Percentiles rank a stretch among this genome's conserved stretches.
phyloP scores from a whole-genome alignment of 768 basidiomycete genomes.

The Lentinula boryana region DNA sequence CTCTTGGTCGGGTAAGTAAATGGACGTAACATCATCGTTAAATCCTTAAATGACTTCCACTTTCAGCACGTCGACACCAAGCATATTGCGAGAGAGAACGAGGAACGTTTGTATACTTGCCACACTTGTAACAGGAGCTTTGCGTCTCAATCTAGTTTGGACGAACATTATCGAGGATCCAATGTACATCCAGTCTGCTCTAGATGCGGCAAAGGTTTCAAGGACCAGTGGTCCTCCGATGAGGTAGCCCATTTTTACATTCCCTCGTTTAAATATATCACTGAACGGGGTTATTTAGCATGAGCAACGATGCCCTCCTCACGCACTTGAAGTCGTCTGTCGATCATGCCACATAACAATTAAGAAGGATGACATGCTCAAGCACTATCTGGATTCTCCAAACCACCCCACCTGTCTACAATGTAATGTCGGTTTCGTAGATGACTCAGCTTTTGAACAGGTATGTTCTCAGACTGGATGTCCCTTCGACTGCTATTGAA shows the following conservation, averaged over 20 bases:
- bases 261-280: not conserved
- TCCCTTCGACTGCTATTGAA: not conserved
- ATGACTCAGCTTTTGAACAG: not conserved
- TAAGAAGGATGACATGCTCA: not conserved
- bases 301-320: not conserved
- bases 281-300: not conserved
- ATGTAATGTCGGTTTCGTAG: not conserved
- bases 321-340: not conserved
- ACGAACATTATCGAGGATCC: slow-evolving; percentile 5
- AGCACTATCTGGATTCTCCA: not conserved
- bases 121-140: not conserved
- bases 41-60: not conserved
- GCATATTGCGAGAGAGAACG: not conserved
- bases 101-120: not conserved
- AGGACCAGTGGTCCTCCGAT: not conserved
- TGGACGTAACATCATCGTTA: not conserved
- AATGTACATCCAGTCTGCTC: not conserved
- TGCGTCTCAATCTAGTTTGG: not conserved
- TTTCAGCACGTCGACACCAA: not conserved
- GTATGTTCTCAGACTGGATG: not conserved
- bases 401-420: not conserved
- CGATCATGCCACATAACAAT: not conserved
- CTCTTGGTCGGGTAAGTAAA: not conserved
- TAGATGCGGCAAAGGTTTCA: not conserved
- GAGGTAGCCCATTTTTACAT: not conserved